Percentiles rank a stretch among this genome's conserved stretches.
Conservation (phyloP, 2,329 filamentous ascomycete genomes). For the Mycogone perniciosa region DNA sequence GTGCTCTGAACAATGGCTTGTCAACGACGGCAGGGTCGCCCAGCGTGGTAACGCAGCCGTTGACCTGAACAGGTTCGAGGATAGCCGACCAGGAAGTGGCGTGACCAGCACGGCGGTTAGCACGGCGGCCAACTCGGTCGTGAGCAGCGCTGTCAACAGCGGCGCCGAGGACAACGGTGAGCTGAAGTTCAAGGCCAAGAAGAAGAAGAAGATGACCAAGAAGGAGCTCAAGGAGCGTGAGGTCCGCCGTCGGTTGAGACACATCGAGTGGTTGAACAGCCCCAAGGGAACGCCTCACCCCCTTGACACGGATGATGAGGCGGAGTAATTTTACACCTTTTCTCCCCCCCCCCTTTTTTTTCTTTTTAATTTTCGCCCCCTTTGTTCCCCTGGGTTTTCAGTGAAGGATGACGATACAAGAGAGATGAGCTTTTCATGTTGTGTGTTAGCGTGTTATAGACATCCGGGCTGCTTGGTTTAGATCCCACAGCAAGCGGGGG, state of each 20-base stretch:
- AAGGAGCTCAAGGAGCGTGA: conserved; percentile 93
- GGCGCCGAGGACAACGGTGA: conserved; percentile 73
- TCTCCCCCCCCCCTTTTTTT: not conserved
- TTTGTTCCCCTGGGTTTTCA: too few species aligned
- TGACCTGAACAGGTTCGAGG: conserved; percentile 79
- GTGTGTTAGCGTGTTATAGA: conserved; percentile 5
- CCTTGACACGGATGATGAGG: conserved; percentile 71
- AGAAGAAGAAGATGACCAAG: conserved; percentile 99
- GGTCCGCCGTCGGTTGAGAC: conserved; percentile 75
- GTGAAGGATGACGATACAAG: too few species aligned
- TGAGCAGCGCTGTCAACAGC: conserved; percentile 60
- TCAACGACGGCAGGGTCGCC: conserved; percentile 79
- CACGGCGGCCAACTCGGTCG: conserved; percentile 49
- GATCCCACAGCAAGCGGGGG: not conserved
- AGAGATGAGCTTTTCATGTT: not conserved
- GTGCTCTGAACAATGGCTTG: conserved; percentile 94
- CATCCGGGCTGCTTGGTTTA: too few species aligned
- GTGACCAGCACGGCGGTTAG: conserved; percentile 52
- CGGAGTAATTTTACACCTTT: not conserved
- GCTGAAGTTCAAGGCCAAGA: conserved; percentile 82
- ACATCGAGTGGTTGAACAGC: conserved; percentile 78
- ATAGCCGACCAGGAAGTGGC: conserved; percentile 58
- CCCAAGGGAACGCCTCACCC: conserved; percentile 79
- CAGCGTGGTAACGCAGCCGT: conserved; percentile 74
- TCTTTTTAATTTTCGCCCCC: too few species aligned